These are phyloP conservation scores for Chaetomidium leptoderma DNA, from an alignment of 495 filamentous ascomycete genomes.

Conservation along the genomic window DNA sequence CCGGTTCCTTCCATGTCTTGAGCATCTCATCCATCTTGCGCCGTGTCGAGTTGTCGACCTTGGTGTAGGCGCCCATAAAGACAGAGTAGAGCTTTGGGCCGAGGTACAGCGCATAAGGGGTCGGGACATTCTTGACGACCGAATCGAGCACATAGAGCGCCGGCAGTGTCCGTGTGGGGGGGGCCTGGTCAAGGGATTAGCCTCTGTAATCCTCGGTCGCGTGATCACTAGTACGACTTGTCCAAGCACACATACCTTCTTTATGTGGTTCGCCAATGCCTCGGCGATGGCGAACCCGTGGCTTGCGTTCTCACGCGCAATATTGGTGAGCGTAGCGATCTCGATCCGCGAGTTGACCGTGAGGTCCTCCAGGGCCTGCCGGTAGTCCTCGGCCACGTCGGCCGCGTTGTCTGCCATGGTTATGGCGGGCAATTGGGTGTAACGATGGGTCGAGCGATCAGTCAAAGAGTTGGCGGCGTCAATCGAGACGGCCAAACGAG, in stretches of 20 bases:
- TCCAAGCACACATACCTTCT: constrained; percentile 61
- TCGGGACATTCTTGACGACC: constrained; percentile 97
- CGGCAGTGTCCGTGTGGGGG: constrained; percentile 80
- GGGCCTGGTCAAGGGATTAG: constrained; percentile 55
- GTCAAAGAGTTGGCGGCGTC: constrained; percentile 2
- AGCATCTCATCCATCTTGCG: constrained; percentile 94
- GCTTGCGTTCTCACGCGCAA: constrained; percentile 93
- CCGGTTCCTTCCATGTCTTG: constrained; percentile 96
- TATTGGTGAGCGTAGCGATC: constrained; percentile 92
- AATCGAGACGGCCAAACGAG: not conserved
- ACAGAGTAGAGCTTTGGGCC: constrained; percentile 85
- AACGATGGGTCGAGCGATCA: not conserved
- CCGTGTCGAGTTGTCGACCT: constrained; percentile 76
- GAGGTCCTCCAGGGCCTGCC: constrained; percentile 85
- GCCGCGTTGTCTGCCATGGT: constrained; percentile 73
- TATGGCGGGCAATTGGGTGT: constrained; percentile 1
- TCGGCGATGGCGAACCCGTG: constrained; percentile 88
- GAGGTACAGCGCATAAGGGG: constrained; percentile 91
- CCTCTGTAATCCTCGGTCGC: not conserved
- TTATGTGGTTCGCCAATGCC: constrained; percentile 86
- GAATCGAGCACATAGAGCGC: constrained; percentile 98
- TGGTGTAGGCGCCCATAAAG: constrained; percentile 91
- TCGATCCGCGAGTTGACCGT: constrained; percentile 83
- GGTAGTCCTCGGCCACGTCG: constrained; percentile 93
- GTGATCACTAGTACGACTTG: not conserved